Percentiles rank a stretch among this genome's conserved stretches.
phyloP scores from a whole-genome alignment of 2,329 filamentous ascomycete species.

The Leptodontidium sp. region DNA sequence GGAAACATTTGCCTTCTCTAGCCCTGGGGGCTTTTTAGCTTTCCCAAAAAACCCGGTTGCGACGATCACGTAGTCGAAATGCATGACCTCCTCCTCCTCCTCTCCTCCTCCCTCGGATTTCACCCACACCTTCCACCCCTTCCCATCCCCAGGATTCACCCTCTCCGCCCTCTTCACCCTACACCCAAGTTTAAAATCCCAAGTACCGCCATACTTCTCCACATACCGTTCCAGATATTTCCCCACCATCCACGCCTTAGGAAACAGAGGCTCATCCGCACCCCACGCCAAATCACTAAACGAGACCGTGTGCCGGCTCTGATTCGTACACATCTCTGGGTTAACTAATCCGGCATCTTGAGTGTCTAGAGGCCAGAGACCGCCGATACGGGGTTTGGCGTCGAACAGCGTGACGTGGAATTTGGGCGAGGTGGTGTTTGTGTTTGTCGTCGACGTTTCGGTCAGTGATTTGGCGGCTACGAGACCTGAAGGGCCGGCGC shows the following conservation, averaged over 20 bases:
- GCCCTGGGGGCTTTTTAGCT: slow-evolving; percentile 59
- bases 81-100: slow-evolving; percentile 14
- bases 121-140: slow-evolving; percentile 38
- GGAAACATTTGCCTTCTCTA: slow-evolving; percentile 50
- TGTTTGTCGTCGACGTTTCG: slow-evolving; percentile 49
- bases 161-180: slow-evolving; percentile 36
- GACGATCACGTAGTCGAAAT: slow-evolving; percentile 76
- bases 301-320: slow-evolving; percentile 78
- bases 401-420: slow-evolving; percentile 77
- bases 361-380: slow-evolving; percentile 74
- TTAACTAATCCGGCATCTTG: slow-evolving; percentile 62
- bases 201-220: slow-evolving; percentile 56
- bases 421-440: slow-evolving; percentile 44
- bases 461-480: slow-evolving; percentile 78
- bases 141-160: slow-evolving; percentile 9
- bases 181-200: slow-evolving; percentile 37
- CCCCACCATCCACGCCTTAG: slow-evolving; percentile 79
- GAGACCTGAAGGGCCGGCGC: slow-evolving; percentile 73
- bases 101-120: slow-evolving; percentile 14
- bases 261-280: slow-evolving; percentile 67
- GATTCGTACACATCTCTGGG: slow-evolving; percentile 75
- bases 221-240: slow-evolving; percentile 73
- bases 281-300: slow-evolving; percentile 79
- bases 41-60: slow-evolving; percentile 80
- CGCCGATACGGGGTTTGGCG: slow-evolving; percentile 69